Base-by-base conservation (phyloP, 1,284 basidiomycete genomes). In the Anthracocystis setariae region DNA sequence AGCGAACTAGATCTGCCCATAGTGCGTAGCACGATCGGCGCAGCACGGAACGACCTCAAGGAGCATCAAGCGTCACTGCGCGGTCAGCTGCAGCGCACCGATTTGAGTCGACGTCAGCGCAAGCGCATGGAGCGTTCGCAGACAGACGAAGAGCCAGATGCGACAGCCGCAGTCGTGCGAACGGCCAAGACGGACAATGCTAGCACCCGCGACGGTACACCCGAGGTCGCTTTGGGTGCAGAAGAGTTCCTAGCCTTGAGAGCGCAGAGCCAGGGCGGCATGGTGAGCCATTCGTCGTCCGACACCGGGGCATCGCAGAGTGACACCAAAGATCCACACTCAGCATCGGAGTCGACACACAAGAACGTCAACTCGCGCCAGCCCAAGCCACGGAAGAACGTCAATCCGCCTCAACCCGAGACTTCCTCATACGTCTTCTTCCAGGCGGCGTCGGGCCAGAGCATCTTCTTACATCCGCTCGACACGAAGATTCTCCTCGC, bases 401-500 rank as follows among this genome's bases (percentile, higher is more conserved):
- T 82, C 49, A 82, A 82, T 27, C 80, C 80, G 10, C 79, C 79
- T 10, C 65, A 76, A 43, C 76, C 78, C 25, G 64, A 68, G 23
- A 61, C 61, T 1, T 73, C 80, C 0, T 76, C 79, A 10, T 98
- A 96, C 84, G 93, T 91, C 79, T 99, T 92, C 84, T 99, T 97
- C 84, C 96, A 98, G 84, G 92, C 93, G 12, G 89, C 92, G 0
- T 92, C 92, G 2, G 96, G 95, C 17, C 87, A 92, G 64, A 91
- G 92, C 18, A 88, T 98, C 76, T 99, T 92, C 85, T 88, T 99
- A 15, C 93, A 96, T 80, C 94, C 95, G 2, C 87, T 98, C 38
- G 95, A 99, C 83, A 96, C 95, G 84, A 91, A 91, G 84, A 93
- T 97, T 58, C 87, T 99, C 15, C 86, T 94, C 17, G 88, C 92